These are phyloP conservation scores for Scytalidium lignicola DNA, from an alignment of 2,329 filamentous ascomycete genomes.

Conservation along the genomic window DNA sequence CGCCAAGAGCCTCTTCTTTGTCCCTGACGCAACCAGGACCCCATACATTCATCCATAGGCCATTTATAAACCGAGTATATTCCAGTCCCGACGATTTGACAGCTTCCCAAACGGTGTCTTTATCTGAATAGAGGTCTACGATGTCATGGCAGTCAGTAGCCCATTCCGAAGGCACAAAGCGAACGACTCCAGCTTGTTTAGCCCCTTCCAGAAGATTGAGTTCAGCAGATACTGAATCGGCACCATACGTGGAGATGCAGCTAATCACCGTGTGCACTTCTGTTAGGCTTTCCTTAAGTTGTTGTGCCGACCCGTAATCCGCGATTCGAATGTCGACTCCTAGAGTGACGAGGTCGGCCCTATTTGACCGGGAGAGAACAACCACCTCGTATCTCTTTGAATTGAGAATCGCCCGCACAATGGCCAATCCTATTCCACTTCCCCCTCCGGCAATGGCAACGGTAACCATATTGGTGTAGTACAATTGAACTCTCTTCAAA, in stretches of 20 bases:
- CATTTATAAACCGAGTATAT: background rate
- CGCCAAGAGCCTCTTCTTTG: background rate
- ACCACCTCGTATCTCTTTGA: slow-evolving; percentile 24
- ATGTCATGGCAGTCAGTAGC: background rate
- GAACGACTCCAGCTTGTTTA: background rate
- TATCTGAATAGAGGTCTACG: background rate
- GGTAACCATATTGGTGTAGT: slow-evolving; percentile 18
- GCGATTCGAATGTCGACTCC: no score
- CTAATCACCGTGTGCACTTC: no score
- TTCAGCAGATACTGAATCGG: no score
- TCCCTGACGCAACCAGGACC: background rate
- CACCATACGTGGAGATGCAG: no score
- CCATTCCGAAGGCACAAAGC: background rate
- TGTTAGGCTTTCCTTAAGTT: no score
- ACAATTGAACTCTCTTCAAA: no score
- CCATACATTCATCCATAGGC: slow-evolving; percentile 1
- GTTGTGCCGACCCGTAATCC: no score
- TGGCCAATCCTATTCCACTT: slow-evolving; percentile 22
- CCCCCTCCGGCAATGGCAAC: slow-evolving; percentile 24
- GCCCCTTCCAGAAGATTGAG: no score
- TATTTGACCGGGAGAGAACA: slow-evolving; percentile 17
- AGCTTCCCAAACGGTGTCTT: background rate
- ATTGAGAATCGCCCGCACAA: slow-evolving; percentile 20
- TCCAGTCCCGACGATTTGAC: background rate
- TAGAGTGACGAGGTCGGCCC: no score